phyloP scores from a whole-genome alignment of 768 basidiomycete species.

The Mycena haematopus region DNA sequence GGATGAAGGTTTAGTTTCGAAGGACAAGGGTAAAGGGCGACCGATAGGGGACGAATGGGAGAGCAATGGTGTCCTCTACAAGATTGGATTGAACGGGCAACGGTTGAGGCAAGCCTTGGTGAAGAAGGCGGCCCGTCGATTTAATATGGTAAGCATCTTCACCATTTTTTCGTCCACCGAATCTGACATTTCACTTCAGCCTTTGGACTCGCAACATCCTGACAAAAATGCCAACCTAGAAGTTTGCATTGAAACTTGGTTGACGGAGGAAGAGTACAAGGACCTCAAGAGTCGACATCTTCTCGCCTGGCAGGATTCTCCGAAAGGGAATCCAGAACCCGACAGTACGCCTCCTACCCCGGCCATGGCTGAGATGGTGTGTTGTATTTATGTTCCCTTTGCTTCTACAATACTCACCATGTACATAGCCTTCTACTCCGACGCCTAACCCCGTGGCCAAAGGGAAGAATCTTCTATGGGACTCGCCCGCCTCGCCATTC shows the following conservation, averaged over 20 bases:
- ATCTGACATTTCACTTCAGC: conserved; percentile 49
- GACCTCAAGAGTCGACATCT: conserved; percentile 65
- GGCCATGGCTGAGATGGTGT: conserved; percentile 31
- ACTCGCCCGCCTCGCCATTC: conserved; percentile 53
- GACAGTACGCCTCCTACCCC: conserved; percentile 47
- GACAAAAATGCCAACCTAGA: conserved; percentile 72
- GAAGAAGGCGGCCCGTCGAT: conserved; percentile 73
- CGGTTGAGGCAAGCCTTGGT: conserved; percentile 73
- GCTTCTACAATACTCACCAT: conserved; percentile 4
- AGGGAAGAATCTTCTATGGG: conserved; percentile 79
- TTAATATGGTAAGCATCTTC: conserved; percentile 66
- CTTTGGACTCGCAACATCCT: conserved; percentile 78
- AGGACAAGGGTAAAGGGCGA: conserved; percentile 62
- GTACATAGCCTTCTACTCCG: conserved; percentile 21
- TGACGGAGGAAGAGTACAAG: conserved; percentile 75
- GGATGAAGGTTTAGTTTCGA: conserved; percentile 55
- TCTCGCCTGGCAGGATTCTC: conserved; percentile 74
- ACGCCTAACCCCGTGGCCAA: conserved; percentile 15
- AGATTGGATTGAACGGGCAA: conserved; percentile 73
- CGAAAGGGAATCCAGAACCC: conserved; percentile 50
- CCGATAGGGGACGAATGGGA: conserved; percentile 82
- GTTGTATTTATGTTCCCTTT: conserved; percentile 10
- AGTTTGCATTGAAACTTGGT: conserved; percentile 81
- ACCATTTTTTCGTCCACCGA: neutral
- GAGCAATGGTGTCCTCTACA: conserved; percentile 70